Conservation (phyloP, 1,284 basidiomycete species). For the Somion occarium region DNA sequence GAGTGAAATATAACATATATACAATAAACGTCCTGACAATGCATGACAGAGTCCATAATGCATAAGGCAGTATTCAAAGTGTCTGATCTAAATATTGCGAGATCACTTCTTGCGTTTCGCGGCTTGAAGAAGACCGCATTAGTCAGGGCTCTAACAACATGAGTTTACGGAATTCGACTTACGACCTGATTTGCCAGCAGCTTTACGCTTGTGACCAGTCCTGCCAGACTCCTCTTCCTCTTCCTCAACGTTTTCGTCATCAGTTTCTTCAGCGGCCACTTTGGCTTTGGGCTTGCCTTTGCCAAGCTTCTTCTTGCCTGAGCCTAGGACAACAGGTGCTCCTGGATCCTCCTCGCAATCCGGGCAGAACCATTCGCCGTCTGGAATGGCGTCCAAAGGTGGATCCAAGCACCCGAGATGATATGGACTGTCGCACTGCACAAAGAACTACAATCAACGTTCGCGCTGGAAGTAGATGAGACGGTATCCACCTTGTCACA, state of each 20-base stretch:
- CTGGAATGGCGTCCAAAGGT: constrained; percentile 72
- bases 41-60: background rate
- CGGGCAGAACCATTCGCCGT: constrained; percentile 92
- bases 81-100: background rate
- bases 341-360: constrained; percentile 45
- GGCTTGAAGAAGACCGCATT: background rate
- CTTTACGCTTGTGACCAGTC: constrained; percentile 30
- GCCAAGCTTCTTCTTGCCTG: constrained; percentile 13
- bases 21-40: background rate
- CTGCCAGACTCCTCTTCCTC: constrained; percentile 14
- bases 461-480: constrained; percentile 5
- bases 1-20: background rate
- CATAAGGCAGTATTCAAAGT: background rate
- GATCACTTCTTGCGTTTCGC: constrained; percentile 4
- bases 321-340: constrained; percentile 28
- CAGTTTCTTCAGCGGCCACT: constrained; percentile 12
- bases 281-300: constrained; percentile 6
- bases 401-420: constrained; percentile 82
- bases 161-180: background rate
- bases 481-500: constrained; percentile 74
- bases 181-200: constrained; percentile 17
- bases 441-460: constrained; percentile 1
- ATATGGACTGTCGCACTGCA: constrained; percentile 85
- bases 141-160: background rate
- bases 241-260: constrained; percentile 19